A percentile compares a stretch with the other conserved stretches of the same genome.
These are phyloP conservation scores for Chytridiales sp. DNA, from an alignment of 371 early-diverging fungal genomes.

Conservation along the genomic window DNA sequence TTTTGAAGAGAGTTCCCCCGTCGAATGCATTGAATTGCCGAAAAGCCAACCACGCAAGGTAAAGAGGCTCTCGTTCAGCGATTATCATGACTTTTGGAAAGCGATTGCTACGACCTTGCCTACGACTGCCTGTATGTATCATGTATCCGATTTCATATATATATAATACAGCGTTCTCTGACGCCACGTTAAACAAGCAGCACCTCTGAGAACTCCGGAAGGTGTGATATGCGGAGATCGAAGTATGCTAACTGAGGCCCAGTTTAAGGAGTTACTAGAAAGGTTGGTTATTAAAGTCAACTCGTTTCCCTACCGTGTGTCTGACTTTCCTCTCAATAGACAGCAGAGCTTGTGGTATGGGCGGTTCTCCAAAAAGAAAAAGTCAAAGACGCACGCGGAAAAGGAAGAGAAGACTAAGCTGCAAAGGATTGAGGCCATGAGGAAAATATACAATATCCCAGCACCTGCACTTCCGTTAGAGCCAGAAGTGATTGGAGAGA, in stretches of 20 bases:
- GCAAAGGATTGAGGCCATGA: slow-evolving; percentile 15
- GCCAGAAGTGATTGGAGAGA: neutral
- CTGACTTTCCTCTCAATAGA: slow-evolving; percentile 9
- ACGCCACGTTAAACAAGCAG: too few relatives aligned
- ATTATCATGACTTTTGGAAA: slow-evolving; percentile 45
- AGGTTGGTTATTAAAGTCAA: slow-evolving; percentile 7
- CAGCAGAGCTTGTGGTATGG: slow-evolving; percentile 42
- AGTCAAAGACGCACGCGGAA: neutral
- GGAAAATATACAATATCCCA: slow-evolving; percentile 10
- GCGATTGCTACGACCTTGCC: slow-evolving; percentile 41
- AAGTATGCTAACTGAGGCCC: slow-evolving; percentile 21
- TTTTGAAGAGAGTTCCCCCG: neutral
- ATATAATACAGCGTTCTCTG: too few relatives aligned
- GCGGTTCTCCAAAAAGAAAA: slow-evolving; percentile 14
- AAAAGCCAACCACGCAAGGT: slow-evolving; percentile 9
- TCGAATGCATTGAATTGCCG: neutral
- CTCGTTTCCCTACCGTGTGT: neutral
- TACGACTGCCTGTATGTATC: slow-evolving; percentile 3
- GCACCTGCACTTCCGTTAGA: neutral
- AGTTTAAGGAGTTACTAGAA: slow-evolving; percentile 31
- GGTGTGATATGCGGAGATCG: too few relatives aligned
- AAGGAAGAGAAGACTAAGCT: neutral
- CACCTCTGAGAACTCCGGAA: too few relatives aligned
- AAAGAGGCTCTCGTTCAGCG: slow-evolving; percentile 39
- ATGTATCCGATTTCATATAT: neutral